phyloP scores from a whole-genome alignment of 805 yeast species.

The Pichia eremophila region DNA sequence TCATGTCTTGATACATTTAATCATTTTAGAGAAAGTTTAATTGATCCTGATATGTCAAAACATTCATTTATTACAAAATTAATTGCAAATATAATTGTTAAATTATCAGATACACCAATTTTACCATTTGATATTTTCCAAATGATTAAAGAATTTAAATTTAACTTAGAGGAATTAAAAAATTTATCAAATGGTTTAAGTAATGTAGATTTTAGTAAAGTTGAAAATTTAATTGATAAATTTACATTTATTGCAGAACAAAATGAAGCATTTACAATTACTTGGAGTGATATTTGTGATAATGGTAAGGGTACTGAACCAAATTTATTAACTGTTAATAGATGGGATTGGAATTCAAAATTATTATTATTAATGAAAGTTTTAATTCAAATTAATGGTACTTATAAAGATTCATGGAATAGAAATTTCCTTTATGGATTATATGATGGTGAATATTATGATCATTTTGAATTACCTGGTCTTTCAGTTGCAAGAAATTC shows the following conservation, averaged over 20 bases:
- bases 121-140: conserved; percentile 55
- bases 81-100: conserved; percentile 42
- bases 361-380: conserved; percentile 45
- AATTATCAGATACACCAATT: conserved; percentile 65
- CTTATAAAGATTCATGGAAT: conserved; percentile 52
- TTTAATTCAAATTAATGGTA: conserved; percentile 37
- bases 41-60: conserved; percentile 48
- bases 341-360: conserved; percentile 78
- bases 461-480: conserved; percentile 67
- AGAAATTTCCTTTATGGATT: conserved; percentile 64
- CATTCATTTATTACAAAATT: conserved; percentile 50
- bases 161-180: conserved; percentile 16
- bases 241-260: conserved; percentile 37
- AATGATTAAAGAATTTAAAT: conserved; percentile 35
- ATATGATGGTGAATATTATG: conserved; percentile 13
- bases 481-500: conserved; percentile 50
- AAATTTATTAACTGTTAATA: conserved; percentile 53
- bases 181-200: background rate
- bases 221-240: conserved; percentile 23
- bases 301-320: conserved; percentile 61
- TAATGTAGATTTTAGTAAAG: conserved; percentile 16
- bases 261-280: conserved; percentile 44
- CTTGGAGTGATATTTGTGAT: conserved; percentile 53
- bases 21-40: conserved; percentile 34
- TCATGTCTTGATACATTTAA: conserved; percentile 61